A percentile compares a stretch with the other conserved stretches of the same genome.
Evolutionary conservation across 2,329 filamentous ascomycete species (phyloP).

Genomic region (Aspergillus calidoustus): DNA sequence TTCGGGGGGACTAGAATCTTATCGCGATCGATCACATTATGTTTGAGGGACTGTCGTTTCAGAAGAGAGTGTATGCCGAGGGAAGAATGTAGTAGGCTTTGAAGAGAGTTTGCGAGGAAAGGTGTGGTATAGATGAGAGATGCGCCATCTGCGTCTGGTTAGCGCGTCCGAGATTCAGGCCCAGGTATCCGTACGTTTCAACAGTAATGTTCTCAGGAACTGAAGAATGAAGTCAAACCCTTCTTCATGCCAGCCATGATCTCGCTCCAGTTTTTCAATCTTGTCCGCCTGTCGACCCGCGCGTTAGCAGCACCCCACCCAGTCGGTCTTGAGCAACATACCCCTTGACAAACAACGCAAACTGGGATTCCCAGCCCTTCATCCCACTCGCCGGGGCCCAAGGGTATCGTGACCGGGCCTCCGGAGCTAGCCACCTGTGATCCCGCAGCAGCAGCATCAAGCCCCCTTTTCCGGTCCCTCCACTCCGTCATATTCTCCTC

Average conservation of each 20-base stretch:
- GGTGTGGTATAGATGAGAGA: constrained; percentile 85
- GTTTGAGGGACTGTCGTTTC: constrained; percentile 77
- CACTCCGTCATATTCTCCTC: constrained; percentile 83
- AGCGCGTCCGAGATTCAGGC: constrained; percentile 12
- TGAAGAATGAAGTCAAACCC: constrained; percentile 96
- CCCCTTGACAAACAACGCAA: constrained; percentile 95
- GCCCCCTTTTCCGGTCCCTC: constrained; percentile 73
- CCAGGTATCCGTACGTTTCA: constrained; percentile 71
- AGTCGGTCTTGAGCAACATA: constrained; percentile 47
- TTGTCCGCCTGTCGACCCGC: constrained; percentile 69
- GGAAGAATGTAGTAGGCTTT: constrained; percentile 80
- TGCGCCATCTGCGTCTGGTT: constrained; percentile 66
- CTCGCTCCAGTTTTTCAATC: constrained; percentile 88
- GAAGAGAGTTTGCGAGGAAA: constrained; percentile 75
- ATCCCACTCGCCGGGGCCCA: constrained; percentile 91
- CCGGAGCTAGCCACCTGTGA: constrained; percentile 61
- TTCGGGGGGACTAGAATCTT: constrained; percentile 94
- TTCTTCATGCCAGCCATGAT: constrained; percentile 91
- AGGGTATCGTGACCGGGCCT: constrained; percentile 71
- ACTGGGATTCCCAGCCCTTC: constrained; percentile 84
- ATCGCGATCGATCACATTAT: constrained; percentile 90
- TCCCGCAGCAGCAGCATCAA: constrained; percentile 62
- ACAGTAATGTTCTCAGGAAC: constrained; percentile 83
- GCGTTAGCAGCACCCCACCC: constrained; percentile 24
- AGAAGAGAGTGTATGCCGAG: constrained; percentile 84